A percentile compares a stretch with the other conserved stretches of the same genome.
phyloP scores from a whole-genome alignment of 1,284 basidiomycete genomes.

The Trichosporon sp. region DNA sequence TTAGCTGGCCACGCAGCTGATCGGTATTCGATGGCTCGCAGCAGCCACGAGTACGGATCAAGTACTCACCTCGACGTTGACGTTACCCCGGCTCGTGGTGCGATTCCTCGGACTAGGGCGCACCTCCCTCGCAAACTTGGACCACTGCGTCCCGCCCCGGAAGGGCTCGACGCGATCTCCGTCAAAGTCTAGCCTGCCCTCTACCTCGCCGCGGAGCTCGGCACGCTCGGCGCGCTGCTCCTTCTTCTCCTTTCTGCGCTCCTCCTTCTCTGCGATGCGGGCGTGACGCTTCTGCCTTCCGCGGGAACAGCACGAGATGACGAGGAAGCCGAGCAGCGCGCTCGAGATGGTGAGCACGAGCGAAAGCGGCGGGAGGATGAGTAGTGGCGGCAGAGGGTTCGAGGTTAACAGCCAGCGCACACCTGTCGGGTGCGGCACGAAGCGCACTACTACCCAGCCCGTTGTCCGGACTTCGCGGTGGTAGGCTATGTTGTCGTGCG shows the following conservation, averaged over 20 bases:
- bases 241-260: not conserved
- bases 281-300: not conserved
- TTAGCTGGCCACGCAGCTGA: no score
- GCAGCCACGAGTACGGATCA: not conserved
- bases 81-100: not conserved
- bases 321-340: constrained; percentile 34
- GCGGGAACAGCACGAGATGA: constrained; percentile 30
- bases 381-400: constrained; percentile 40
- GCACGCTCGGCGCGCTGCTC: not conserved
- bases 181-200: not conserved
- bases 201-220: not conserved
- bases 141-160: not conserved
- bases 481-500: constrained; percentile 18
- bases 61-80: not conserved
- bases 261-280: not conserved
- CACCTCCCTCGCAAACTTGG: not conserved
- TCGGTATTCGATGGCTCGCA: not conserved
- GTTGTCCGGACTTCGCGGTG: constrained; percentile 44
- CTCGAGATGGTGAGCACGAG: constrained; percentile 39
- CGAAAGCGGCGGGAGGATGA: constrained; percentile 41
- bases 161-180: not conserved
- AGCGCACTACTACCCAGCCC: constrained; percentile 46
- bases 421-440: constrained; percentile 43
- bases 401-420: constrained; percentile 42
- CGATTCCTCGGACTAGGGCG: not conserved